Evolutionary conservation across 352 stramenopile species (phyloP), one percentile per base, ranked within the genome.

Genomic region (Thalassiosira hispida): DNA sequence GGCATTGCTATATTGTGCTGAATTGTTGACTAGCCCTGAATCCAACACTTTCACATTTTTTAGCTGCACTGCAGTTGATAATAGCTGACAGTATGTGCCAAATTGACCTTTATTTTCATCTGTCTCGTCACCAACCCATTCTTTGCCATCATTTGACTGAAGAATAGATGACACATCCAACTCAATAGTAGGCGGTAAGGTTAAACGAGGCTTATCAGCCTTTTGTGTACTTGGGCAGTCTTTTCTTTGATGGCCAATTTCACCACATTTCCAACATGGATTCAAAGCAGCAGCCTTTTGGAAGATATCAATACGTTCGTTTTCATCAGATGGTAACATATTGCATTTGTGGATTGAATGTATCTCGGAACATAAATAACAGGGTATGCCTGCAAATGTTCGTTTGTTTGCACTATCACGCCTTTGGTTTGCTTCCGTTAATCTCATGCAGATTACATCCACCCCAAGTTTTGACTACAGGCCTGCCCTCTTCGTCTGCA

Each of bases 241-340:
- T 3, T 40, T 44, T 64, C 80, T 83, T 53, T 72, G 83, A 66
- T 91, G 85, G 0, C 85, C 85, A 20, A 79, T 33, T 23, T 82
- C 47, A 18, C 85, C 68, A 51, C 85, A 91, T 57, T 83, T 87
- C 85, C 85, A 90, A 73, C 85, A 91, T 46, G 83, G 82, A 53
- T 74, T 70, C 2, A 47, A 35, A 29, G 44, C 47, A 35, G 49
- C 42, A 56, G 67, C 68, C 25, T 64, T 67, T 23, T 83, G 44
- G 7, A 83, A 69, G 23, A 78, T 79, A 8, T 68, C 56, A 20
- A 62, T 31, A 33, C 60, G 66, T 25, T 78, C 67, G 27, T 79
- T 64, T 25, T 63, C 47, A 65, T 78, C 67, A 7, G 59, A 1
- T 14, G 74, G 74, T 25, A 83, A 67, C 5, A 72, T 23, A 53